Base-by-base conservation (phyloP, 768 basidiomycete species). In the Lanmaoa rubissima region DNA sequence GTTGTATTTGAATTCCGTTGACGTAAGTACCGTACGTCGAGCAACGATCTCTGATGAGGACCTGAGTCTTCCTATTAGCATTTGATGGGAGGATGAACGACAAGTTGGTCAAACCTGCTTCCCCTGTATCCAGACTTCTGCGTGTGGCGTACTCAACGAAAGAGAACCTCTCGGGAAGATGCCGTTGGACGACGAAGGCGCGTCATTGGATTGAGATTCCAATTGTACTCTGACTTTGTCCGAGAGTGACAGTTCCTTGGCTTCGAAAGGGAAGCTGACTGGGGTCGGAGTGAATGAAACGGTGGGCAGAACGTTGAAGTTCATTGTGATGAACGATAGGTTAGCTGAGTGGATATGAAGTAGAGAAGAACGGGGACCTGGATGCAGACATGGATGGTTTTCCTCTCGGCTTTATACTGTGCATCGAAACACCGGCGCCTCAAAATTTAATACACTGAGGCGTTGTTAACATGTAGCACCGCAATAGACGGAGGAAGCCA, bases 1-100 rank as follows among this genome's bases (percentile, higher is more conserved):
- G 65, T 19, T 68, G 69, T 58, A 81, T 72, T 58, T 71, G 73
- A 53, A 70, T 54, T 32, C 76, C 76, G 55, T 82, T 82, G 48
- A 82, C 69, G 59, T 71, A 79, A 34, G 81, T 82, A 12, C 81
- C 80, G 51, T 79, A 77, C 8, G 75, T 61, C 7, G 79, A 74
- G 17, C 75, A 73, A 43, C 78, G 71, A 63, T 82, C 81, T 39
- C 75, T 74, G 52, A 82, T 75, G 53, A 73, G 76, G 16, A 80
- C 65, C 81, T 82, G 56, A 16, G 16, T 42, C 38, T 13, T 24
- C 32, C 41, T 26, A 17, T 71, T 38, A 69, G 51, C 19, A 34
- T 53, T 41, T 10, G 24, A 43, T 21, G n/a, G 38, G 32, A 38
- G 39, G 24, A 39, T 24, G 34, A 31, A 61, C 36, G 47, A 40